phyloP scores from a whole-genome alignment of 139 green algal species.

The Chlamydomonas eustigma region DNA sequence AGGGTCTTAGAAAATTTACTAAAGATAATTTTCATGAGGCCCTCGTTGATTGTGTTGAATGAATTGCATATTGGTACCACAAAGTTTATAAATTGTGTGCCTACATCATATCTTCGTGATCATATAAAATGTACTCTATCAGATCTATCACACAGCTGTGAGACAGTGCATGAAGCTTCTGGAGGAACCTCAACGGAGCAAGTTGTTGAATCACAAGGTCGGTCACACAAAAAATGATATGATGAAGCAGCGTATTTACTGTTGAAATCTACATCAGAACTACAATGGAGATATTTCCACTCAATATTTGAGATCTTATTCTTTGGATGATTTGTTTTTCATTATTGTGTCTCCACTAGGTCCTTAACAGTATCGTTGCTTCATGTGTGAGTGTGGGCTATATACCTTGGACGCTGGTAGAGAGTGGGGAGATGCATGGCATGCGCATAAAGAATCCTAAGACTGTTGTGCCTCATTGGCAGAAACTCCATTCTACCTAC shows the following conservation, averaged over 20 bases:
- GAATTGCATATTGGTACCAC: no score
- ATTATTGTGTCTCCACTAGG: background rate
- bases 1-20: no score
- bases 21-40: no score
- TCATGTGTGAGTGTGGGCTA: conserved; percentile 31
- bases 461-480: background rate
- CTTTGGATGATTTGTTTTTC: background rate
- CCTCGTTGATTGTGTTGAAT: no score
- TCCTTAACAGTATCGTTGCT: conserved; percentile 34
- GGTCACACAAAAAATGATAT: background rate
- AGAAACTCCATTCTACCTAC: no score
- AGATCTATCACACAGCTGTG: background rate
- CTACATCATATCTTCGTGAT: no score
- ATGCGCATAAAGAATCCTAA: conserved; percentile 7
- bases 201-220: background rate
- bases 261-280: no score
- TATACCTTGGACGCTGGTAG: conserved; percentile 32
- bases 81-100: no score
- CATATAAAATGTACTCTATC: no score
- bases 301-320: background rate
- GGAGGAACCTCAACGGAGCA: background rate
- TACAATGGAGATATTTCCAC: background rate
- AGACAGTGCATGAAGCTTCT: background rate
- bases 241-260: no score
- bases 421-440: conserved; percentile 33